Evolutionary conservation across 1,139 yeast genomes (phyloP).

Genomic region (Debaryomyces coudertii): DNA sequence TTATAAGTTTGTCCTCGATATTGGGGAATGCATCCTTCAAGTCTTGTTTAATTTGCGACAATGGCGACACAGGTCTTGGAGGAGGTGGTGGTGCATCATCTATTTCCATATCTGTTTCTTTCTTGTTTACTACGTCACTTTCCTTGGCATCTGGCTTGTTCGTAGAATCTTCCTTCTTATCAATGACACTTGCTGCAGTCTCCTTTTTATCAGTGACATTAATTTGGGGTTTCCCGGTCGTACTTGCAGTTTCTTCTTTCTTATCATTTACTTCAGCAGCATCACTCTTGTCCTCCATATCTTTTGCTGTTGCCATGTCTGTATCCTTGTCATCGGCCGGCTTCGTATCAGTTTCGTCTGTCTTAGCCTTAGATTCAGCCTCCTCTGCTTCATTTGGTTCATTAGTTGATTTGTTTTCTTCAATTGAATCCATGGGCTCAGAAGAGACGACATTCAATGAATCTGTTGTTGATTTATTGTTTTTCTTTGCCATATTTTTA

Average conservation of each 20-base stretch:
- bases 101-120: slow-evolving; percentile 10
- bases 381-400: slow-evolving; percentile 6
- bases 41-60: slow-evolving; percentile 52
- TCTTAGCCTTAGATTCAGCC: slow-evolving; percentile 13
- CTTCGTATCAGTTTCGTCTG: slow-evolving; percentile 1
- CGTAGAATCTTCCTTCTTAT: background rate
- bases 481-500: slow-evolving; percentile 11
- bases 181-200: slow-evolving; percentile 20
- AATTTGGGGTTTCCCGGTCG: slow-evolving; percentile 10
- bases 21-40: slow-evolving; percentile 83
- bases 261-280: slow-evolving; percentile 1
- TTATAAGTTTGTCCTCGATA: slow-evolving; percentile 67
- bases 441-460: slow-evolving; percentile 36
- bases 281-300: slow-evolving; percentile 2
- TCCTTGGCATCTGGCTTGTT: slow-evolving; percentile 10
- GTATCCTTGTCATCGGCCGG: slow-evolving; percentile 13
- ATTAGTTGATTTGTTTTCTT: slow-evolving; percentile 3
- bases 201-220: slow-evolving; percentile 15
- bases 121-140: slow-evolving; percentile 17
- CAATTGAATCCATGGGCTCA: slow-evolving; percentile 37
- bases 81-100: slow-evolving; percentile 65
- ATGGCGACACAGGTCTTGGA: slow-evolving; percentile 66
- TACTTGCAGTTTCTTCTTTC: slow-evolving; percentile 11
- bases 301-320: slow-evolving; percentile 11
- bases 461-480: slow-evolving; percentile 22